Evolutionary conservation across 2,329 filamentous ascomycete species (phyloP), one percentile per base, ranked within the genome.

Genomic region (Diplocarpon rosae): DNA sequence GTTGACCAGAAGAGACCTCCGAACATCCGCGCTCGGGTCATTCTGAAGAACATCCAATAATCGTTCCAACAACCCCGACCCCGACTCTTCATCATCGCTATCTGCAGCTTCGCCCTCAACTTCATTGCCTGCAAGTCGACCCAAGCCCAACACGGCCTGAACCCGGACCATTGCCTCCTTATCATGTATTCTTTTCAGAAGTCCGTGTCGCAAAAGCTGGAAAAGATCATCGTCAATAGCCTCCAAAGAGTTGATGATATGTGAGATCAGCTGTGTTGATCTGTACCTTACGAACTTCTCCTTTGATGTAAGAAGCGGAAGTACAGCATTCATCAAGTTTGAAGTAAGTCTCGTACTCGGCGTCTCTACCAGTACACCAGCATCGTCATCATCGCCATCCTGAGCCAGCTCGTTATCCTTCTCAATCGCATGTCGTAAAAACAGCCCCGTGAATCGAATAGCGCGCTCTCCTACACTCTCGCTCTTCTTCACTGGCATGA

Each of bases 271-370:
- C 62, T 98, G 92, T 0, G 90, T 93, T 4, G 88, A 79, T 47
- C 92, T 76, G 65, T 87, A 98, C 47, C 92, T 78, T 37, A 96
- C 83, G 47, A 83, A 83, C 65, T 95, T 96, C 65, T 98, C 92
- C 65, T 95, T 96, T 35, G 85, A 78, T 9, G 74, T 75, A 48
- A 95, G 70, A n/a, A 95, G 68, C 5, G 84, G 83, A 2, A 93
- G 69, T 15, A 92, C 66, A 6, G 79, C 73, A 42, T 78, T 76
- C 58, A 96, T 76, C 30, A 96, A 72, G 27, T 79, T 73, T 1
- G 79, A 78, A 1, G 80, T 85, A 17, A 96, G 75, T 39, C 89
- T 79, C 17, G 81, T 85, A 52, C 78, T 92, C 0, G 90, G 88
- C 0, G 88, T 95, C 59, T 95, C 86, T 2, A 80, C 78, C 62